Evolutionary conservation across 768 basidiomycete species (phyloP), one percentile per base, ranked within the genome.

Genomic region (Agaricus sinodeliciosus): DNA sequence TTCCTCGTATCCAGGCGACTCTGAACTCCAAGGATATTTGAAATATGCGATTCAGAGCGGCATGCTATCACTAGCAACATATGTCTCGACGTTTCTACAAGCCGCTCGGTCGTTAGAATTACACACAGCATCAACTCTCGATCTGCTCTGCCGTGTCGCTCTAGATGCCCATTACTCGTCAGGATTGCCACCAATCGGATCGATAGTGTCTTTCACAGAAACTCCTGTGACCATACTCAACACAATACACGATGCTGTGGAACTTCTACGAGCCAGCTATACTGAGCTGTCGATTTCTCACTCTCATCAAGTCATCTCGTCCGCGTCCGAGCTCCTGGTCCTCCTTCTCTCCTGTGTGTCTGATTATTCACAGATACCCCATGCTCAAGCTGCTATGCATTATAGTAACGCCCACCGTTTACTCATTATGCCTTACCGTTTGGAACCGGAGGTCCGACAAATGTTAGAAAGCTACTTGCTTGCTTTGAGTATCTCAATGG

Each of bases 1-100:
- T 61, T 72, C 79, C 48, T 75, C 77, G 43, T 85, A 87, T 59
- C 84, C 85, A 19, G 86, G 81, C n/a, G 81, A 87, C 61, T 78
- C 79, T 16, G 73, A 73, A 41, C 74, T 91, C n/a, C 77, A 80
- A 54, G 76, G 72, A 41, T 91, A 91, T 62, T 66, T 90, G 46
- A 79, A 73, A 57, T 63, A 68, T 52, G 84, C 85, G 4, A 71
- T 90, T 25, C 68, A 76, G 51, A 71, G 76, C 41, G 74, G 77
- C 9, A 65, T 82, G 40, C 65, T 89, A 13, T 79, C 85, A 7
- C 66, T 84, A 18, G 64, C 79, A 9, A 74, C 72, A 12, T 88
- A 85, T 59, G 75, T 88, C 6, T 64, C 81, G 3, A 82, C 82
- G 2, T 81, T 90, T 54, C 76, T 90, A 16, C 78, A 78, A 53